Evolutionary conservation across 352 stramenopile genomes (phyloP).

Genomic region (Phytophthora boehmeriae): DNA sequence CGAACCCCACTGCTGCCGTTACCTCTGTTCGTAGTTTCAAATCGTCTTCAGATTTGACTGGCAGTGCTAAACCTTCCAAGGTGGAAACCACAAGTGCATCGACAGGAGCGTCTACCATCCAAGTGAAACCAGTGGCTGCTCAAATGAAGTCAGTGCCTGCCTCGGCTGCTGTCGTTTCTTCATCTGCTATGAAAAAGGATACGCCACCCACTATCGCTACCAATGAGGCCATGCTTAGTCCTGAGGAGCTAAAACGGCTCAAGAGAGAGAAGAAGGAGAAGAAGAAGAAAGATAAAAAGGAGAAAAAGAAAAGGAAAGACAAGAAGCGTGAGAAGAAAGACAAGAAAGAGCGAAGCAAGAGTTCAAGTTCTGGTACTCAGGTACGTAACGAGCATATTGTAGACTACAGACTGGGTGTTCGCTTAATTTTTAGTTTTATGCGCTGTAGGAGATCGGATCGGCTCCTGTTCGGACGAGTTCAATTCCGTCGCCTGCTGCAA

Average conservation of each 20-base stretch:
- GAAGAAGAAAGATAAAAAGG: slow-evolving; percentile 70
- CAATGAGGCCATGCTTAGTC: slow-evolving; percentile 17
- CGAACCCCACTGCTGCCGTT: slow-evolving; percentile 6
- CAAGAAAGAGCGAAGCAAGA: slow-evolving; percentile 54
- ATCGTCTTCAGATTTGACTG: slow-evolving; percentile 11
- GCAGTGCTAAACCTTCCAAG: slow-evolving; percentile 13
- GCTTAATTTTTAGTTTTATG: slow-evolving; percentile 2
- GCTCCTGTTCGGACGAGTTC: slow-evolving; percentile 3
- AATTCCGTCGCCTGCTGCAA: not conserved
- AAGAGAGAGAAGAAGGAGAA: slow-evolving; percentile 64
- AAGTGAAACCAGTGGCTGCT: slow-evolving; percentile 4
- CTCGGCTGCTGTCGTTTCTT: slow-evolving; percentile 1
- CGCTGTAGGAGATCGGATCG: slow-evolving; percentile 20
- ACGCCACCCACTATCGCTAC: slow-evolving; percentile 5
- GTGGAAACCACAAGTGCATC: not conserved
- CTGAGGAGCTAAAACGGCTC: slow-evolving; percentile 35
- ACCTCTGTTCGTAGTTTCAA: slow-evolving; percentile 17
- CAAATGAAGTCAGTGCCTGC: slow-evolving; percentile 15
- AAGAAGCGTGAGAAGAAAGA: slow-evolving; percentile 58
- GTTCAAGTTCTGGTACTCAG: slow-evolving; percentile 23
- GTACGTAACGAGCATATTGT: slow-evolving; percentile 11
- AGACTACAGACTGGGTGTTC: not conserved
- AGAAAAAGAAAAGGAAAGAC: slow-evolving; percentile 66
- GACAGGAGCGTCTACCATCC: slow-evolving; percentile 3
- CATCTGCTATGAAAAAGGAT: slow-evolving; percentile 16